Conservation (phyloP, 306 rosid species). For the Ormosia emarginata region DNA sequence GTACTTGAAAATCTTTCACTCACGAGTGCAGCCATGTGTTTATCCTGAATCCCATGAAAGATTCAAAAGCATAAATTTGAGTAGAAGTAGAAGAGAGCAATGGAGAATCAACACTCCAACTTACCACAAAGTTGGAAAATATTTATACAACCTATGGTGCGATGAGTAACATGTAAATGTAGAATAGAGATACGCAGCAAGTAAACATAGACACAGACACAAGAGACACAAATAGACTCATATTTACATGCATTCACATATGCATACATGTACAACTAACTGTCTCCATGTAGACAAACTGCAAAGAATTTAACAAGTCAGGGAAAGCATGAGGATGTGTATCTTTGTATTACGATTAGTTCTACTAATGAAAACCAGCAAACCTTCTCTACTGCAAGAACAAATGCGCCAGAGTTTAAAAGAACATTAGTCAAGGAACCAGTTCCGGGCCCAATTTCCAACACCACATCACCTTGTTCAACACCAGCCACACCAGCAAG, state of each 20-base stretch:
- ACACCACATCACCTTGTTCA: slow-evolving; percentile 65
- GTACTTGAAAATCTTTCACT: slow-evolving; percentile 68
- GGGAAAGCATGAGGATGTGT: not conserved
- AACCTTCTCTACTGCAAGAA: slow-evolving; percentile 92
- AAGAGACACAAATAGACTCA: not conserved
- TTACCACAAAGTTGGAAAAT: not conserved
- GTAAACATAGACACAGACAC: not conserved
- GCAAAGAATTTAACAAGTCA: not conserved
- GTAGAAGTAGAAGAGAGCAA: not conserved
- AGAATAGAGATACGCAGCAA: not conserved
- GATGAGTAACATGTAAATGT: not conserved
- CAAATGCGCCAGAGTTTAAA: slow-evolving; percentile 59
- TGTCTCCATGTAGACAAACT: not conserved
- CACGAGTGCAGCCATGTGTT: slow-evolving; percentile 83
- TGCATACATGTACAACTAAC: not conserved
- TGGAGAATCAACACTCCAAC: not conserved
- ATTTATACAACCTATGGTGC: not conserved
- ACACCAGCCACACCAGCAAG: slow-evolving; percentile 62
- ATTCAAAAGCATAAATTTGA: slow-evolving; percentile 10
- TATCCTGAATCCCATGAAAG: slow-evolving; percentile 52
- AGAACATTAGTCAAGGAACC: slow-evolving; percentile 87
- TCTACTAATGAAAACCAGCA: slow-evolving; percentile 9
- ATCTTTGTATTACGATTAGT: not conserved
- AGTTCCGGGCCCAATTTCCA: slow-evolving; percentile 95
- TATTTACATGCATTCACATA: not conserved